Evolutionary conservation across 1,139 yeast species (phyloP).

Genomic region (Fermentozyma sake): DNA sequence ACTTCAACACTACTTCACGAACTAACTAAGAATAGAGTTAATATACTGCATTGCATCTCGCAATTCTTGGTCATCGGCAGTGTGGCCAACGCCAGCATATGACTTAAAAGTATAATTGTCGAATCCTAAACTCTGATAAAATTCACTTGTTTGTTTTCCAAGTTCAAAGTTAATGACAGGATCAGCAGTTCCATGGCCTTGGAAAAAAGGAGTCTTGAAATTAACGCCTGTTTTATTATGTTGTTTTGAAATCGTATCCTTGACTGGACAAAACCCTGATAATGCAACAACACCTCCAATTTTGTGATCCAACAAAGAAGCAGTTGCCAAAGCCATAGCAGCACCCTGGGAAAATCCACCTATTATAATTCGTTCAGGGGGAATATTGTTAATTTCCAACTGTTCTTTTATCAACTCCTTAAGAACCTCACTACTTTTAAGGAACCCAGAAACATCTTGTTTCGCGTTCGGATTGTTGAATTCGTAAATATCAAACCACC

Average conservation of each 20-base stretch:
- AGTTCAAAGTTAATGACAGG: conserved; percentile 51
- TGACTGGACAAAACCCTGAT: conserved; percentile 73
- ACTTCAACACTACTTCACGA: too few species aligned
- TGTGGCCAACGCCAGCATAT: conserved; percentile 65
- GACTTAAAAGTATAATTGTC: conserved; percentile 49
- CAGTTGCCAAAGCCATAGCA: conserved; percentile 63
- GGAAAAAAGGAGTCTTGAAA: conserved; percentile 69
- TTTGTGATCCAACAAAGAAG: conserved; percentile 45
- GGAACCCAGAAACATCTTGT: conserved; percentile 64
- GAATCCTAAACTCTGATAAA: conserved; percentile 49
- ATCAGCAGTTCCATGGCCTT: conserved; percentile 84
- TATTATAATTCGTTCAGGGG: conserved; percentile 66
- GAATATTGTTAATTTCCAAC: conserved; percentile 52
- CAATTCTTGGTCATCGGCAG: conserved; percentile 64
- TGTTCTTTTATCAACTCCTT: conserved; percentile 59
- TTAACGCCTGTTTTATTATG: conserved; percentile 31
- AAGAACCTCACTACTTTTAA: conserved; percentile 51
- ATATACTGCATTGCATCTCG: conserved; percentile 55
- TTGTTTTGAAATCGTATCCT: conserved; percentile 31
- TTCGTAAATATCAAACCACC: conserved; percentile 80
- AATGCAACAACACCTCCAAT: conserved; percentile 76
- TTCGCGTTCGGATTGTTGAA: conserved; percentile 45
- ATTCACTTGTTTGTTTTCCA: conserved; percentile 48
- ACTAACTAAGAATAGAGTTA: too few species aligned
- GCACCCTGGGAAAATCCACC: conserved; percentile 98